Evolutionary conservation across 495 filamentous ascomycete genomes (phyloP).

Genomic region (Tuber umbilicatum): DNA sequence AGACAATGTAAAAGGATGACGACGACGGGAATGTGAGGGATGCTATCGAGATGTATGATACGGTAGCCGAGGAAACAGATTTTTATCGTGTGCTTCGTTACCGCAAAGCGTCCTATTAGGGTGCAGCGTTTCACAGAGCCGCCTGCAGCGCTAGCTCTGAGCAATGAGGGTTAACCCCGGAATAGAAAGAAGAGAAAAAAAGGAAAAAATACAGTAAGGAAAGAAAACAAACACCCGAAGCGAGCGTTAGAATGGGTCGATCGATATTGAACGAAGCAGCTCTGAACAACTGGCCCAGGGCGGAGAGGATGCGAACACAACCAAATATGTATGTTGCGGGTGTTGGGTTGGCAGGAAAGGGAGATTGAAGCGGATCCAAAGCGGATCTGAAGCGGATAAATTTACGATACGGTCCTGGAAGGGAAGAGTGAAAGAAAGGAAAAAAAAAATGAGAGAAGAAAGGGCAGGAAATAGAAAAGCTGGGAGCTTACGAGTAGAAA

Average conservation of each 20-base stretch:
- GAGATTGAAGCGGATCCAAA: neutral
- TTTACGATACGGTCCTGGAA: neutral
- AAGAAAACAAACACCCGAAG: neutral
- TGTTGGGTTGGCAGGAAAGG: neutral
- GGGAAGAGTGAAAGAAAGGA: neutral
- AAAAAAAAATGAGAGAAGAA: slow-evolving; percentile 3
- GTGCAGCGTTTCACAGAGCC: slow-evolving; percentile 24
- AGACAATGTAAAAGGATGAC: neutral
- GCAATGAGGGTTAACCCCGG: neutral
- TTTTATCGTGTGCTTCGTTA: slow-evolving; percentile 30
- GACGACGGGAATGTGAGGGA: neutral
- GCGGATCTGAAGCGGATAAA: neutral
- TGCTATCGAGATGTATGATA: neutral
- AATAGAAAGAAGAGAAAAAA: neutral
- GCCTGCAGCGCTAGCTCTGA: slow-evolving; percentile 18
- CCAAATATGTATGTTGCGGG: neutral
- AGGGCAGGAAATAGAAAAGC: neutral
- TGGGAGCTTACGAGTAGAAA: neutral
- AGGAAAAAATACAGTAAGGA: neutral
- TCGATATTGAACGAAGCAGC: slow-evolving; percentile 7
- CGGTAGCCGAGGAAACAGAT: neutral
- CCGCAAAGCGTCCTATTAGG: slow-evolving; percentile 16
- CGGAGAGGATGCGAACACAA: too few species aligned
- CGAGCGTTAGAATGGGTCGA: neutral
- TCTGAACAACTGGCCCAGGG: neutral